phyloP scores from a whole-genome alignment of 1,139 yeast genomes.

The Suhomyces bolitotheri region DNA sequence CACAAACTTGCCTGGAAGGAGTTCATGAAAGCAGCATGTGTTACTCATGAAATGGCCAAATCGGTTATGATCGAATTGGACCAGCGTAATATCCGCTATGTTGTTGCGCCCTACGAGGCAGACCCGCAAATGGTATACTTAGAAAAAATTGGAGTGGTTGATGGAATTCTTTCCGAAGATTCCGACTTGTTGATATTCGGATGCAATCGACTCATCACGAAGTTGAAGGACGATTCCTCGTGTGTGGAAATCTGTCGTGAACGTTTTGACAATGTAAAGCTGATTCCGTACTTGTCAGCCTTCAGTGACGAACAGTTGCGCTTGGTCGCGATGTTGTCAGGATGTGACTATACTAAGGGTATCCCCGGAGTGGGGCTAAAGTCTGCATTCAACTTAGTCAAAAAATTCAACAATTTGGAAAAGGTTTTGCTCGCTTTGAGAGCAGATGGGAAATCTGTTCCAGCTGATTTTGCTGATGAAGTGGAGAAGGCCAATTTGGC shows the following conservation, averaged over 20 bases:
- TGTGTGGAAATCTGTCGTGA: slow-evolving; percentile 67
- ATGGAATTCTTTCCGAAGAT: slow-evolving; percentile 91
- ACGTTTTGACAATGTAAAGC: slow-evolving; percentile 48
- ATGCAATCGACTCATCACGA: slow-evolving; percentile 71
- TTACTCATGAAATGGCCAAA: slow-evolving; percentile 90
- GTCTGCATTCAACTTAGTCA: slow-evolving; percentile 68
- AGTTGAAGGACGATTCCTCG: slow-evolving; percentile 73
- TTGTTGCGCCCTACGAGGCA: slow-evolving; percentile 98
- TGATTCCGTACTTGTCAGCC: slow-evolving; percentile 46
- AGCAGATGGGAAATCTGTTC: slow-evolving; percentile 64
- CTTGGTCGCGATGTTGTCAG: slow-evolving; percentile 81
- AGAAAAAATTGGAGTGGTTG: slow-evolving; percentile 71
- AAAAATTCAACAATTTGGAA: slow-evolving; percentile 51
- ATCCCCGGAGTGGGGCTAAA: slow-evolving; percentile 77
- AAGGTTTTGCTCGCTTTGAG: slow-evolving; percentile 57
- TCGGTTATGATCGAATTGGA: slow-evolving; percentile 75
- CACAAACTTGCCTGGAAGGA: slow-evolving; percentile 61
- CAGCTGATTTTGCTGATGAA: slow-evolving; percentile 59
- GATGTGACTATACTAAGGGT: slow-evolving; percentile 95
- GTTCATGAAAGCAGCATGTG: slow-evolving; percentile 79
- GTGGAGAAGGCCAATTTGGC: slow-evolving; percentile 72
- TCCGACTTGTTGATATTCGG: slow-evolving; percentile 93
- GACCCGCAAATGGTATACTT: slow-evolving; percentile 95
- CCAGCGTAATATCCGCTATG: slow-evolving; percentile 57
- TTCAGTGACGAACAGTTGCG: slow-evolving; percentile 62